Evolutionary conservation across 148 eudicot species (phyloP), one percentile per base, ranked within the genome.

Genomic region (Camellia sinensis): DNA sequence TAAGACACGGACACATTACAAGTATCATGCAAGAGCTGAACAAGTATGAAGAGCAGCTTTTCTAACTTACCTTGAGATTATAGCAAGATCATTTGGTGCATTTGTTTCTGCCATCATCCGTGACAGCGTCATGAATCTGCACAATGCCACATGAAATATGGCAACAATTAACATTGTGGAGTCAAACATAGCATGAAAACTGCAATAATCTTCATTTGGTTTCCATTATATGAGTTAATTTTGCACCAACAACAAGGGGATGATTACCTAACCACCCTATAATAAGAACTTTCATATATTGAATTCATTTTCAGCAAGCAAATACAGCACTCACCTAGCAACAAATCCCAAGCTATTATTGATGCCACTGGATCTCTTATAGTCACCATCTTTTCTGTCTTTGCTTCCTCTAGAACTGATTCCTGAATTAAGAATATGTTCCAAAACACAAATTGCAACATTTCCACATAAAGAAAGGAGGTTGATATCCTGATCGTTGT

Each of bases 61-160:
- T 54, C 11, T 56, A 43, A 78, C 57, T 52, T 50, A 88, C 98
- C 96, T 91, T 53, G 84, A 82, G 79, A 84, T 56, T 41, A 80
- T 46, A 80, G 66, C 78, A 69, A 83, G 79, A 74, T 37, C 54
- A 15, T 79, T 71, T 50, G 79, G 84, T 78, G 76, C 70, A 29
- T 74, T 77, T 67, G 61, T 79, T 71, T 83, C 81, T 68, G 65
- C 81, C 41, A 69, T 78, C 22, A 19, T 75, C 80, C 83, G 46
- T 67, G 85, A 74, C 52, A 91, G 81, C 83, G 81, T 86, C 90
- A 92, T 44, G 71, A 86, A 86, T 85, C 98, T 94, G 85, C 86
- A 73, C 44, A 80, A 71, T 13, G 11, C 44, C 48, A 44, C 60
- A 65, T 74, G 56, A 76, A 71, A 63, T 22, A 71, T 54, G 40